A percentile compares a stretch with the other conserved stretches of the same genome.
phyloP scores from a whole-genome alignment of 331 rosid species.

The Ulmus americana region DNA sequence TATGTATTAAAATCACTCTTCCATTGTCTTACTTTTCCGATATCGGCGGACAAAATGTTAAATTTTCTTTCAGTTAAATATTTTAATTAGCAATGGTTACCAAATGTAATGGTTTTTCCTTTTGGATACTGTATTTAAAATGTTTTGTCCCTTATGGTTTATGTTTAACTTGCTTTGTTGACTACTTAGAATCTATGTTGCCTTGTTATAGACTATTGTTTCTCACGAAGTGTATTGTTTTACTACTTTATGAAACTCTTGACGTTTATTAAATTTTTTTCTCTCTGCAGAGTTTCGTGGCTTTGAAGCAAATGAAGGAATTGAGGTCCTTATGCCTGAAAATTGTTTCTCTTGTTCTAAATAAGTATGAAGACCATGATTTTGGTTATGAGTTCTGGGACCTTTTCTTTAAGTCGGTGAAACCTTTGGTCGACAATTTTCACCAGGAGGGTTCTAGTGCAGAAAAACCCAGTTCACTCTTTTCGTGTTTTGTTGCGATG shows the following conservation, averaged over 20 bases:
- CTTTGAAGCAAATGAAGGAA: slow-evolving; percentile 70
- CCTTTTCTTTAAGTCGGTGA: slow-evolving; percentile 63
- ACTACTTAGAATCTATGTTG: neutral
- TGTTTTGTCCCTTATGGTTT: neutral
- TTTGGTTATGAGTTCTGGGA: slow-evolving; percentile 70
- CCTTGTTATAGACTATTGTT: neutral
- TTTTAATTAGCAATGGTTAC: too few relatives aligned
- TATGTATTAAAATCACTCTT: too few relatives aligned
- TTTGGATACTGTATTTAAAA: neutral
- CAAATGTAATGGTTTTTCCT: too few relatives aligned
- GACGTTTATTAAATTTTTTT: neutral
- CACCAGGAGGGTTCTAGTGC: slow-evolving; percentile 82
- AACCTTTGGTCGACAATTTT: slow-evolving; percentile 58
- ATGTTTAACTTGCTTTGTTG: neutral
- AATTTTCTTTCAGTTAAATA: too few relatives aligned
- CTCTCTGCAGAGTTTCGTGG: slow-evolving; percentile 42
- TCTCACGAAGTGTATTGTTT: neutral
- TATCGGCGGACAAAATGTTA: too few relatives aligned
- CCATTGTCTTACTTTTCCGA: too few relatives aligned
- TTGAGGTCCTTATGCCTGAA: slow-evolving; percentile 83
- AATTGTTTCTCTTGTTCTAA: slow-evolving; percentile 55
- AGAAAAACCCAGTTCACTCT: slow-evolving; percentile 87
- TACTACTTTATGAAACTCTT: neutral
- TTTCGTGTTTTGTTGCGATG: slow-evolving; percentile 87
- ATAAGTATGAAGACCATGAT: slow-evolving; percentile 65